Conservation (phyloP, 352 stramenopile genomes). For the Phytopythium aichiense region DNA sequence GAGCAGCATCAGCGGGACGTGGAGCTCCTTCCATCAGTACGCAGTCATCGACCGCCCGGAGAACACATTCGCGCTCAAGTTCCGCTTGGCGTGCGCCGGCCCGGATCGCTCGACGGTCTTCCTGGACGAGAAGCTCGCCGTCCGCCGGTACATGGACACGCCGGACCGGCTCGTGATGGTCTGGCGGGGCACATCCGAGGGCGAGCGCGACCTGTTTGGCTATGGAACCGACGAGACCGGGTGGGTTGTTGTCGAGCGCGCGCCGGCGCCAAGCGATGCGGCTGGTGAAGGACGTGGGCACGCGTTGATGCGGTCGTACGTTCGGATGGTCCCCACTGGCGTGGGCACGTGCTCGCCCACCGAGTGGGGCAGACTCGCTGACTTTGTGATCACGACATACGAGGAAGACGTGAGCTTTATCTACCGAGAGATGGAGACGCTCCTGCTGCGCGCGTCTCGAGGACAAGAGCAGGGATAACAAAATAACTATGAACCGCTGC, state of each 20-base stretch:
- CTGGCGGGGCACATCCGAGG: constrained; percentile 28
- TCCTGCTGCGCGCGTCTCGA: constrained; percentile 20
- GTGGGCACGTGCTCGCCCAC: not conserved
- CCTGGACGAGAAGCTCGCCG: constrained; percentile 25
- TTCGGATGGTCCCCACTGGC: constrained; percentile 19
- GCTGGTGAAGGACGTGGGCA: not conserved
- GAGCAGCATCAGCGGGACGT: constrained; percentile 25
- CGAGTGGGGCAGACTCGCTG: not conserved
- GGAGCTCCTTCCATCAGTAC: constrained; percentile 22
- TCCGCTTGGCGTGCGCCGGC: constrained; percentile 14
- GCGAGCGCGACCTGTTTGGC: constrained; percentile 24
- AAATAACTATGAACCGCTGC: not conserved
- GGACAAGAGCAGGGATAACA: not conserved
- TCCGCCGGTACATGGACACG: constrained; percentile 30
- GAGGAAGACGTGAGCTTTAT: constrained; percentile 34
- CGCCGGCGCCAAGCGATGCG: constrained; percentile 1
- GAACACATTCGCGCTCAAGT: constrained; percentile 33
- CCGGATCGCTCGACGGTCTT: constrained; percentile 9
- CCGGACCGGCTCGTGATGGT: constrained; percentile 23
- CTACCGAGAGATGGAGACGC: constrained; percentile 31
- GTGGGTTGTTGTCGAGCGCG: constrained; percentile 23
- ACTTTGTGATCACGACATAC: constrained; percentile 29
- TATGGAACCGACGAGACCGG: constrained; percentile 24
- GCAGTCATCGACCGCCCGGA: constrained; percentile 20
- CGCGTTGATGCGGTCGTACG: constrained; percentile 22